Percentiles rank a stretch among this genome's conserved stretches.
Evolutionary conservation across 2,329 filamentous ascomycete species (phyloP).

Genomic region (Penicillium concentricum): DNA sequence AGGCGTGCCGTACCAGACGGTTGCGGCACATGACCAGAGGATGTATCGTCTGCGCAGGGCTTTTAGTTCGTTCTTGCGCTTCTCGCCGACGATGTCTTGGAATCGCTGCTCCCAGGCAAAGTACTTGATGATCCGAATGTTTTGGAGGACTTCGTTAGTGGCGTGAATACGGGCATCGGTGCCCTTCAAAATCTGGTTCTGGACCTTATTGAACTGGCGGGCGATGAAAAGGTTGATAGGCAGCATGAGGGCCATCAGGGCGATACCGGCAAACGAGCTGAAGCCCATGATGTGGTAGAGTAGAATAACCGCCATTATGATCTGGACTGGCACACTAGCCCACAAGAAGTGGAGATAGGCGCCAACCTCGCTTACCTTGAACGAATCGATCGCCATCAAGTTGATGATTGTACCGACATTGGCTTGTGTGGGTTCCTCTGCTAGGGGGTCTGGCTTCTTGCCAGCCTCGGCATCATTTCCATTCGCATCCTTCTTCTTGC

Average conservation of each 20-base stretch:
- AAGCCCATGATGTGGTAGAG: conserved; percentile 88
- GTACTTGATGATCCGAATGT: conserved; percentile 98
- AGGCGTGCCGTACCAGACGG: conserved; percentile 94
- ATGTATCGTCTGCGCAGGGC: conserved; percentile 80
- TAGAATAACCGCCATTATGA: conserved; percentile 74
- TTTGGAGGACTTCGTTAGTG: conserved; percentile 95
- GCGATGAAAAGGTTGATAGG: conserved; percentile 90
- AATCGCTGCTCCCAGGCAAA: conserved; percentile 98
- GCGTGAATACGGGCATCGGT: conserved; percentile 95
- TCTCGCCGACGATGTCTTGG: conserved; percentile 81
- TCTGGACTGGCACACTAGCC: conserved; percentile 84
- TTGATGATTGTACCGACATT: conserved; percentile 99
- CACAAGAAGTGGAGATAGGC: conserved; percentile 96
- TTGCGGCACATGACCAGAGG: conserved; percentile 87
- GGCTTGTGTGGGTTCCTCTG: conserved; percentile 65
- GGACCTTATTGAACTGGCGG: conserved; percentile 77
- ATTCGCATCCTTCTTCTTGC: conserved; percentile 51
- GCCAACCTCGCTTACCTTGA: conserved; percentile 94
- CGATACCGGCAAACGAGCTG: conserved; percentile 89
- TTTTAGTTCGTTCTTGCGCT: conserved; percentile 73
- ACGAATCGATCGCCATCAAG: conserved; percentile 98
- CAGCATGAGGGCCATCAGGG: conserved; percentile 83
- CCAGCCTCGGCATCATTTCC: conserved; percentile 27
- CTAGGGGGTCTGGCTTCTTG: conserved; percentile 14
- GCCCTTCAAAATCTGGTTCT: conserved; percentile 86